Conservation (phyloP, 1,284 basidiomycete genomes). For the Bondarzewia mesenterica region DNA sequence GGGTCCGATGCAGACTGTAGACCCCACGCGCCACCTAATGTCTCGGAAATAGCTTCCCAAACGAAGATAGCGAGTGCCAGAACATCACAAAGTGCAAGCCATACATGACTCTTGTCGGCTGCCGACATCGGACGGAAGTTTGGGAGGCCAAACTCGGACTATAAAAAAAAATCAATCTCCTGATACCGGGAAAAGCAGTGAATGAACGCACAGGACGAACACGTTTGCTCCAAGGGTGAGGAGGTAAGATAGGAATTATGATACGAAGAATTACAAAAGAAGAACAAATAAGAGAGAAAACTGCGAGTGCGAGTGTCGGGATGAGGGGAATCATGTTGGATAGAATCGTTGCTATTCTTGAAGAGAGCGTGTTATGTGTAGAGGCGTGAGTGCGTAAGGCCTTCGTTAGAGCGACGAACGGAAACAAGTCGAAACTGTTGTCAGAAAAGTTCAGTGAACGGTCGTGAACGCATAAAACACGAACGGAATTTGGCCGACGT, state of each 20-base stretch:
- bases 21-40: slow-evolving; percentile 34
- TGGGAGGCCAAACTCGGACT: slow-evolving; percentile 67
- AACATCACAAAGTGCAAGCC: slow-evolving; percentile 59
- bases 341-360: slow-evolving; percentile 15
- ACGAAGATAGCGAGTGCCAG: slow-evolving; percentile 50
- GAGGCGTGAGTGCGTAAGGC: slow-evolving; percentile 26
- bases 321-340: slow-evolving; percentile 54
- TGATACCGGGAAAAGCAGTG: slow-evolving; percentile 8
- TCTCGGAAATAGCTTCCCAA: slow-evolving; percentile 55
- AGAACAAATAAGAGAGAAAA: slow-evolving; percentile 61
- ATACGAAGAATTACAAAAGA: slow-evolving; percentile 66
- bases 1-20: slow-evolving; percentile 37
- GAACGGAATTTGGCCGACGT: slow-evolving; percentile 10
- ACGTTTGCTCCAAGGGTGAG: slow-evolving; percentile 59
- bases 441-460: slow-evolving; percentile 1
- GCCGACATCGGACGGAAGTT: slow-evolving; percentile 55
- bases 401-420: slow-evolving; percentile 26
- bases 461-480: slow-evolving; percentile 12
- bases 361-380: slow-evolving; percentile 23
- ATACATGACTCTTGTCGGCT: slow-evolving; percentile 62
- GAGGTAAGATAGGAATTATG: slow-evolving; percentile 61
- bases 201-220: slow-evolving; percentile 50
- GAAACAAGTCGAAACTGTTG: slow-evolving; percentile 22
- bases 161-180: slow-evolving; percentile 3
- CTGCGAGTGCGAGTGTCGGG: slow-evolving; percentile 53